Base-by-base conservation (phyloP, 2,329 filamentous ascomycete genomes). In the Biscogniauxia sp. region DNA sequence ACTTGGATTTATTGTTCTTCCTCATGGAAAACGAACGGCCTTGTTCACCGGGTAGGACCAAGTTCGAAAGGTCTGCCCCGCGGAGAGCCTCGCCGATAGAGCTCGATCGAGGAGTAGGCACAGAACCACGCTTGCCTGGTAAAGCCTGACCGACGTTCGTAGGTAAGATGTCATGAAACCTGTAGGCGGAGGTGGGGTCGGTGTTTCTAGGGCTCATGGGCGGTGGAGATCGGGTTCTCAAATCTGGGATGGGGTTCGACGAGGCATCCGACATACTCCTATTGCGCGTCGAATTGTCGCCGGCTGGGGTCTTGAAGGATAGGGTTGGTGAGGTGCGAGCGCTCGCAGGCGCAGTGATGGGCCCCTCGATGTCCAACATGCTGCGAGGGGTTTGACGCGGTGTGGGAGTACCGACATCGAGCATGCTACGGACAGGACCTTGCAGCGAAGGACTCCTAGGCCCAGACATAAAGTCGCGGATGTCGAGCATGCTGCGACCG, bases 401-500 rank as follows among this genome's bases (percentile, higher is more conserved):
- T 3, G 62, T 60, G 1, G 64, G 62, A 2, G 63, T 76, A 66
- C 80, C 80, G 64, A 87, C 77, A 68, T 88, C 85, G 60, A 89
- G 80, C 85, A 90, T 87, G 75, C 86, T 90, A 65, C 87, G 82
- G 56, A 88, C 79, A 5, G 84, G 82, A 41, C 80, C 79, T 63
- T 80, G 82, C n/a, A 78, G 72, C 28, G 79, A 45, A 53, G 65
- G 76, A 65, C 77, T 70, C 54, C 72, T 74, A 57, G 72, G 61
- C 51, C 68, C 57, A 57, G 66, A 64, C 53, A 62, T 66, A 56
- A 66, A 69, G 54, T 83, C 79, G 70, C 81, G 79, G 68, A 87
- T 79, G 70, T 88, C 85, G 19, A 89, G 79, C 83, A 90, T 86
- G 74, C 86, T 91, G 67, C 88, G 83, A 57, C 90, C 84, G 11